phyloP scores from a whole-genome alignment of 805 yeast species.

The Myxozyma geophila region DNA sequence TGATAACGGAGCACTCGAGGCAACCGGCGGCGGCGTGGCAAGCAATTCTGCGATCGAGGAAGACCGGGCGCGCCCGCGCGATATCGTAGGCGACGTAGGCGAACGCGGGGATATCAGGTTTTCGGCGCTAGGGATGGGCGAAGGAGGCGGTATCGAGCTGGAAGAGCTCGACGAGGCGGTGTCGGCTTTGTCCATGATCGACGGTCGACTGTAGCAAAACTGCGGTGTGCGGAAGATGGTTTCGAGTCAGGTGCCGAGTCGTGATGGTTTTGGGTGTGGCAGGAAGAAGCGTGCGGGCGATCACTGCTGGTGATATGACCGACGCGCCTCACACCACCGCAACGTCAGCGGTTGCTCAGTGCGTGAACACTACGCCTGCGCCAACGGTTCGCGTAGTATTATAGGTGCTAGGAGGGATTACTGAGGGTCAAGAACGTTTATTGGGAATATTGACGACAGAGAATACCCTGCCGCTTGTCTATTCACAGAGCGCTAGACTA shows the following conservation, averaged over 20 bases:
- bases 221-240: not conserved
- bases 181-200: conserved; percentile 5
- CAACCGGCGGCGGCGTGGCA: conserved; percentile 43
- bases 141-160: not conserved
- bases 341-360: too few relatives aligned
- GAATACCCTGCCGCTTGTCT: too few relatives aligned
- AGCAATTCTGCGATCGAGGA: conserved; percentile 43
- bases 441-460: too few relatives aligned
- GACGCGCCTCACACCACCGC: too few relatives aligned
- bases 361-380: too few relatives aligned
- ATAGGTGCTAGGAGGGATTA: too few relatives aligned
- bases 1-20: conserved; percentile 14
- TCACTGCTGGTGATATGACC: too few relatives aligned
- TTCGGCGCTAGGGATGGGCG: not conserved
- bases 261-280: too few relatives aligned
- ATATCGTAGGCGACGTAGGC: conserved; percentile 15
- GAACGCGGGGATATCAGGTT: conserved; percentile 19
- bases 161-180: conserved; percentile 10
- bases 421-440: too few relatives aligned
- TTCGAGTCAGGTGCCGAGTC: not conserved
- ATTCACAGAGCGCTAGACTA: too few relatives aligned
- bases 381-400: too few relatives aligned
- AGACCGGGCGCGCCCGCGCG: conserved; percentile 32
- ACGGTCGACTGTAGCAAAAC: not conserved
- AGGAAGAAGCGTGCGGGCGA: too few relatives aligned